Conservation (phyloP, 768 basidiomycete species). For the Lactarius tabidus region DNA sequence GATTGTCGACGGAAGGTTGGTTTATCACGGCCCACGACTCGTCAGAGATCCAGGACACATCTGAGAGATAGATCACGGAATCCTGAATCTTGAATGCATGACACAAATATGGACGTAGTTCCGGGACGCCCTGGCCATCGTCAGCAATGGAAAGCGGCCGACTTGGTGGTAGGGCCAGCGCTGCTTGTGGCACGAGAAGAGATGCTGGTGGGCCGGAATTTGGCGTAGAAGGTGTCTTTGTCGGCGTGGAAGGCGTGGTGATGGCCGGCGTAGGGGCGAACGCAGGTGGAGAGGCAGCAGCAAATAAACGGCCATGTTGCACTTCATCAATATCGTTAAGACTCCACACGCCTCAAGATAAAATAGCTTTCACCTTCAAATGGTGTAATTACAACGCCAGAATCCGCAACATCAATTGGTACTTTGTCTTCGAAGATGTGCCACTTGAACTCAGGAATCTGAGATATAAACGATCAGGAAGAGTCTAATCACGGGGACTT, state of each 20-base stretch:
- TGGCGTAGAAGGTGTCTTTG: constrained; percentile 28
- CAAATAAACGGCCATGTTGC: constrained; percentile 69
- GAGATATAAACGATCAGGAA: constrained; percentile 9
- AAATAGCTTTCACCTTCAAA: constrained; percentile 46
- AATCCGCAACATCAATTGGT: constrained; percentile 63
- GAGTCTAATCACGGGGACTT: not conserved
- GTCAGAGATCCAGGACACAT: constrained; percentile 77
- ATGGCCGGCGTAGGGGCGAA: constrained; percentile 40
- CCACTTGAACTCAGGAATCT: constrained; percentile 84
- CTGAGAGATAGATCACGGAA: constrained; percentile 71
- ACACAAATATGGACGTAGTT: constrained; percentile 56
- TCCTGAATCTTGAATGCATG: constrained; percentile 69
- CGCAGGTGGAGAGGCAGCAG: constrained; percentile 36
- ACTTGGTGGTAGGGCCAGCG: constrained; percentile 3
- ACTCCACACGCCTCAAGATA: not conserved
- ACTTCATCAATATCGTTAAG: constrained; percentile 34
- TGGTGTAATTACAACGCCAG: constrained; percentile 59
- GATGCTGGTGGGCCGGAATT: constrained; percentile 6
- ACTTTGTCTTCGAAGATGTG: constrained; percentile 69
- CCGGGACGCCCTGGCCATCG: constrained; percentile 23
- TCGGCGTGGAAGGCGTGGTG: constrained; percentile 33
- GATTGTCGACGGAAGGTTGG: constrained; percentile 28
- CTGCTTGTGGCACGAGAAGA: not conserved
- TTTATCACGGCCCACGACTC: constrained; percentile 56
- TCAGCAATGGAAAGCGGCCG: constrained; percentile 9